Evolutionary conservation across 495 filamentous ascomycete species (phyloP), one percentile per base, ranked within the genome.

Genomic region (Achaetomiella virescens): DNA sequence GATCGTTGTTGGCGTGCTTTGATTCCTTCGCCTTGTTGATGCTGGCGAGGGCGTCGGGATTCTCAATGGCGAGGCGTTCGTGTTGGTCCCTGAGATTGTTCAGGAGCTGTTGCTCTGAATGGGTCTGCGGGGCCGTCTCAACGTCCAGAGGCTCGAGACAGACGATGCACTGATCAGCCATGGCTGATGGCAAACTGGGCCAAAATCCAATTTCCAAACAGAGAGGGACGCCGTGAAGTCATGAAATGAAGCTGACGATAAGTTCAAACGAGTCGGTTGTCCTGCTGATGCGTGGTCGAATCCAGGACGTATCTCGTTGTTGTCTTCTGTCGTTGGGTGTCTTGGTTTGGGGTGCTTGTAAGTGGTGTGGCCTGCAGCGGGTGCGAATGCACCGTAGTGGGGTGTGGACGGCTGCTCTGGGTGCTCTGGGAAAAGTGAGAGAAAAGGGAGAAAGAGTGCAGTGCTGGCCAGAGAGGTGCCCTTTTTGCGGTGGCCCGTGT

Each of bases 131-230:
- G 48, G 57, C 47, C 51, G 64, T 61, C 65, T 69, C 66, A 47
- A 66, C 65, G 73, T 84, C 87, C 75, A 97, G 84, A 76, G 88
- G 85, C 72, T 91, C 90, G 72, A 97, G 82, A 82, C 91, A 97
- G 70, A 97, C 88, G 76, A 95, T 96, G 78, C 91, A 96, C 64
- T 90, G 89, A 71, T 95, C 90, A 75, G 88, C 88, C 90, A 93
- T 92, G 67, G 35, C 67, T 48, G 48, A 35, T 56, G 56, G 25
- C 40, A 38, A 45, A 27, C 55, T 52, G 49, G 29, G 35, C 20
- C 17, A 22, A 47, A 54, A 21, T 43, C 27, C 2, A 27, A 38
- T 51, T 27, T 43, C 38, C 43, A 55, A 35, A 37, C 17, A 29
- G 10, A 22, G n/a, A 52, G 17, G 27, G 37, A 27, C 14, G 47